phyloP scores from a whole-genome alignment of 129 eudicot genomes.

The Deinandra increscens region DNA sequence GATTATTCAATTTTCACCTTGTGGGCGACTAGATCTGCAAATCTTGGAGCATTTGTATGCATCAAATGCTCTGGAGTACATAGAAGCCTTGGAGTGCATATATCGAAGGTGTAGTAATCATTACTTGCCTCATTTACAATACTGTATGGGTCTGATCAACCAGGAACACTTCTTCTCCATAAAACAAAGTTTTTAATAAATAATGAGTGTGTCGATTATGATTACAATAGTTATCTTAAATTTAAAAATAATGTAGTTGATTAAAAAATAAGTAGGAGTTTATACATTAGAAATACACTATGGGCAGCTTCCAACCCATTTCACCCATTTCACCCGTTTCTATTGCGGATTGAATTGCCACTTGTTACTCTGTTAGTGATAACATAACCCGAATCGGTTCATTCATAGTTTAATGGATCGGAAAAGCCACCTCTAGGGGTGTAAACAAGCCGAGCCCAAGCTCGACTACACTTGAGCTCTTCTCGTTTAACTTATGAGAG shows the following conservation, averaged over 20 bases:
- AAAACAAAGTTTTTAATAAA: not conserved
- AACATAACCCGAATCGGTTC: not conserved
- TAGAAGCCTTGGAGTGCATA: constrained; percentile 98
- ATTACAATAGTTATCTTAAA: not conserved
- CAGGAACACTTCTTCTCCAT: not conserved
- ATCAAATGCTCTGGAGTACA: constrained; percentile 98
- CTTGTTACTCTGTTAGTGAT: no score
- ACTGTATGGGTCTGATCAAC: not conserved
- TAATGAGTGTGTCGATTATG: not conserved
- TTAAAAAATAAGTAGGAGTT: not conserved
- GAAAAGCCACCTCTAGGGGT: no score
- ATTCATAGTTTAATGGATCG: not conserved
- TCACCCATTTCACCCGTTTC: not conserved
- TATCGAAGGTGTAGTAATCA: constrained; percentile 61
- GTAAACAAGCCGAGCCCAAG: no score
- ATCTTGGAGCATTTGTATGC: constrained; percentile 81
- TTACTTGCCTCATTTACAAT: constrained; percentile 12
- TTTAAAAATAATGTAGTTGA: not conserved
- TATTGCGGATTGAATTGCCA: no score
- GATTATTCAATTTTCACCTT: not conserved
- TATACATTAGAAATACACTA: not conserved
- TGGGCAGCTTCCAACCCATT: not conserved
- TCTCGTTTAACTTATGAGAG: no score
- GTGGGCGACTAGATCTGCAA: constrained; percentile 58
- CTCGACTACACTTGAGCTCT: no score